Base-by-base conservation (phyloP, 2,329 filamentous ascomycete genomes). In the Blastomyces silverae region DNA sequence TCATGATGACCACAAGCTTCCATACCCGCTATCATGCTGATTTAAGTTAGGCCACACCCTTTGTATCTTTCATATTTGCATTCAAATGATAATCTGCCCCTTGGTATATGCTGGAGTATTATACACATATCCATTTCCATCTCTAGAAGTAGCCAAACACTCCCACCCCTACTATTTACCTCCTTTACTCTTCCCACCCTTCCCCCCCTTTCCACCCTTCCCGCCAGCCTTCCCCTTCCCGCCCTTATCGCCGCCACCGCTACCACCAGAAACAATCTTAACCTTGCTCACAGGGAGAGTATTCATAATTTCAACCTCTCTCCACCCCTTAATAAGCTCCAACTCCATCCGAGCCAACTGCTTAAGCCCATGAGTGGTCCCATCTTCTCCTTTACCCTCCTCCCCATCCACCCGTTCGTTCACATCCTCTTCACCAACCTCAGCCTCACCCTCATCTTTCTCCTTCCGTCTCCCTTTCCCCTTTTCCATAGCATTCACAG, bases 321-420 rank as follows among this genome's bases (percentile, higher is more conserved):
- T 94, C 80, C 92, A 86, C 0, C 81, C 85, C 77, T 89, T 89
- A 67, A 97, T 83, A 46, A 96, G 78, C 75, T 96, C 92, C n/a
- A 89, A 84, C 77, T 97, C 94, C 20, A 87, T 80, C 0, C 90
- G 90, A 86, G 91, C 94, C 76, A 96, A 90, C 39, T 66, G 53
- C 22, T 58, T 64, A n/a, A 25, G 28, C 28, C 6, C 17, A 17
- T 46, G 55, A 22, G 13, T 48, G 31, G 28, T 17, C 3, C 48
- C 22, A 71, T 84, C 85, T 79, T 96, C 91, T 13, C 81, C 82
- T 71, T 89, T 88, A 63, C 75, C 75, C 39, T 69, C 78, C 73
- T 88, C 86, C 72, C 90, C 87, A 0, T 89, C 74, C 11, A 20
- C 28, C 15, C 5, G 13, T 44, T 20, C 42, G 4, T 44, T 17